Conservation (phyloP, 108 stramenopile genomes). For the Skeletonema marinoi region DNA sequence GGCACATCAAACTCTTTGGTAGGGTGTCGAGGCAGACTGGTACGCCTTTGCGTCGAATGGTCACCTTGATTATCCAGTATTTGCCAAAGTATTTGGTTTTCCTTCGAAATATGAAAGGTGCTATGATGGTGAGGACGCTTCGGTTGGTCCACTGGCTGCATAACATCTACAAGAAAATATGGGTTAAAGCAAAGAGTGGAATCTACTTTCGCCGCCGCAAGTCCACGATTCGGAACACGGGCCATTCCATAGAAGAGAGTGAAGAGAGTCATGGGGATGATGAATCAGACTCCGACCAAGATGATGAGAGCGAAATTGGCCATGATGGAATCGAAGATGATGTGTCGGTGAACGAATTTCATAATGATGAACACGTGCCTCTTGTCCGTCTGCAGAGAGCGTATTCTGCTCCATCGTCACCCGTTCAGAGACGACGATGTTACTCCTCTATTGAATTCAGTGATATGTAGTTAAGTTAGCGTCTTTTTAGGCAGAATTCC, state of each 20-base stretch:
- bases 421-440: conserved; percentile 13
- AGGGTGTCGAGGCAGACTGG: conserved; percentile 74
- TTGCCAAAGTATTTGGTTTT: conserved; percentile 84
- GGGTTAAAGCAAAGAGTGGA: conserved; percentile 46
- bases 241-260: neutral
- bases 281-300: conserved; percentile 16
- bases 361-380: conserved; percentile 13
- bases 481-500: conserved; percentile 11
- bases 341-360: neutral
- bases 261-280: conserved; percentile 4
- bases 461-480: conserved; percentile 5
- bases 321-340: conserved; percentile 28
- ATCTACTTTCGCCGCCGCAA: neutral
- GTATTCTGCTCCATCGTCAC: neutral
- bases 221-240: neutral
- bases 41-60: conserved; percentile 53
- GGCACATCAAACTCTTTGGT: conserved; percentile 80
- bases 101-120: conserved; percentile 79
- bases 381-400: neutral
- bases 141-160: conserved; percentile 78
- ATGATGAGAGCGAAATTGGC: conserved; percentile 11
- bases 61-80: conserved; percentile 77
- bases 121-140: conserved; percentile 62
- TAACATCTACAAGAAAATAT: conserved; percentile 53
- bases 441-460: conserved; percentile 8